phyloP scores from a whole-genome alignment of 2,329 filamentous ascomycete species.

The Pseudocercospora macadamiae region DNA sequence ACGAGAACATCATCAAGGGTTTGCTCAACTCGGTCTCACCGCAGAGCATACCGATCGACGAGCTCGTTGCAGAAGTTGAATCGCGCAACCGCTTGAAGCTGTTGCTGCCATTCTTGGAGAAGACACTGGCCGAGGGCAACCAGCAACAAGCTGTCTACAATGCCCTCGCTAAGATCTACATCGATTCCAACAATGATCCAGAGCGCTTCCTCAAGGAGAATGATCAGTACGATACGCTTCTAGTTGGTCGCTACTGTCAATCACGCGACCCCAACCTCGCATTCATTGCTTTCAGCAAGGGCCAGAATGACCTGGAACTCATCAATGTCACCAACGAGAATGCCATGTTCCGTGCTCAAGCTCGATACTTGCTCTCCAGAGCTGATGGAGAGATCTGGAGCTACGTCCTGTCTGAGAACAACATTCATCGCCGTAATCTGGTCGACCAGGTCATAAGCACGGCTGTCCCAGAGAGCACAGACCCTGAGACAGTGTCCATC shows the following conservation, averaged over 20 bases:
- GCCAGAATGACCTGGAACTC: constrained; percentile 94
- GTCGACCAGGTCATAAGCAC: constrained; percentile 96
- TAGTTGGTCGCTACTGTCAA: constrained; percentile 96
- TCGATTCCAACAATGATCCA: constrained; percentile 96
- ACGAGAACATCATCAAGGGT: constrained; percentile 93
- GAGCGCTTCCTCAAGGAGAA: constrained; percentile 98
- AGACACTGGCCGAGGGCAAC: constrained; percentile 84
- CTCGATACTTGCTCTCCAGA: constrained; percentile 88
- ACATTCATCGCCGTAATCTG: constrained; percentile 88
- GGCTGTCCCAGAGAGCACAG: constrained; percentile 71
- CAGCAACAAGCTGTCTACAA: constrained; percentile 97
- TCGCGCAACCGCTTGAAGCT: constrained; percentile 93
- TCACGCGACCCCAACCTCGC: constrained; percentile 96
- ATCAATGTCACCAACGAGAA: constrained; percentile 99
- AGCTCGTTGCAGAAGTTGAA: constrained; percentile 94
- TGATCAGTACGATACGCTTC: constrained; percentile 89
- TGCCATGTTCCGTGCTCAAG: constrained; percentile 99
- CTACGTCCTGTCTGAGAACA: constrained; percentile 94
- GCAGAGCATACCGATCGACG: constrained; percentile 85
- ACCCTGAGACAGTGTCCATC: constrained; percentile 92
- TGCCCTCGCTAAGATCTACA: constrained; percentile 98
- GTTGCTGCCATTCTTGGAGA: constrained; percentile 91
- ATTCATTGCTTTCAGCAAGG: constrained; percentile 93
- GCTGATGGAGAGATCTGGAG: constrained; percentile 89
- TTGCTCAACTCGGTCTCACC: constrained; percentile 83